Conservation (phyloP, 2,329 filamentous ascomycete species). For the Fusarium goolgardi region DNA sequence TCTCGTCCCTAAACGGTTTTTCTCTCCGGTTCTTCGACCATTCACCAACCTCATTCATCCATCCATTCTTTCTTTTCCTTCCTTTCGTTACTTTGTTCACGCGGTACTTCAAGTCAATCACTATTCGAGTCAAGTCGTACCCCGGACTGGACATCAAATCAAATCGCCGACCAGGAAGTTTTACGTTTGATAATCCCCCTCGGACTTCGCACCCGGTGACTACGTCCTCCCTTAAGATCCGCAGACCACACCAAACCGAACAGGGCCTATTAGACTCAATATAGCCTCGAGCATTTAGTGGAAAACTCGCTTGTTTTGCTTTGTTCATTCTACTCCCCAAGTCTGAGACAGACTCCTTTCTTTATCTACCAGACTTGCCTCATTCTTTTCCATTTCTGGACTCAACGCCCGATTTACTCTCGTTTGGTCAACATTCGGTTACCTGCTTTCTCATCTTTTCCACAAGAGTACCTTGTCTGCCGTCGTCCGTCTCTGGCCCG, state of each 20-base stretch:
- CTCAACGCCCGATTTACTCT: slow-evolving; percentile 31
- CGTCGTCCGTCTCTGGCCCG: slow-evolving; percentile 37
- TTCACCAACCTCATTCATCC: slow-evolving; percentile 34
- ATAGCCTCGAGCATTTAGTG: slow-evolving; percentile 25
- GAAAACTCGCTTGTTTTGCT: slow-evolving; percentile 36
- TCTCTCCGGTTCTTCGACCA: slow-evolving; percentile 28
- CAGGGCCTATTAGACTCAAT: slow-evolving; percentile 23
- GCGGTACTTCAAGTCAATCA: slow-evolving; percentile 5
- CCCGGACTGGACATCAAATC: slow-evolving; percentile 39
- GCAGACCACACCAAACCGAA: slow-evolving; percentile 31
- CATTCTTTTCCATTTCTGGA: slow-evolving; percentile 37
- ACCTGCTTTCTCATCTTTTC: slow-evolving; percentile 32
- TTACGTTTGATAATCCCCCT: slow-evolving; percentile 20
- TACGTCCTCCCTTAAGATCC: slow-evolving; percentile 43
- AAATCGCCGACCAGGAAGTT: slow-evolving; percentile 40
- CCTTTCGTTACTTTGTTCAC: slow-evolving; percentile 26
- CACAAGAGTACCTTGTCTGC: slow-evolving; percentile 42
- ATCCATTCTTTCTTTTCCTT: slow-evolving; percentile 29
- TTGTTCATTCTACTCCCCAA: slow-evolving; percentile 40
- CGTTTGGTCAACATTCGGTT: slow-evolving; percentile 20
- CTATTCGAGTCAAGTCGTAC: slow-evolving; percentile 15
- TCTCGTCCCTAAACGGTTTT: slow-evolving; percentile 29
- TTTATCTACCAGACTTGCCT: slow-evolving; percentile 39
- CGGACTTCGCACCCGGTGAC: slow-evolving; percentile 23
- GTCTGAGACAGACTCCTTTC: slow-evolving; percentile 46